A percentile compares a stretch with the other conserved stretches of the same genome.
Conservation (phyloP, 345 rosid genomes). For the Leavenworthia alabamica region DNA sequence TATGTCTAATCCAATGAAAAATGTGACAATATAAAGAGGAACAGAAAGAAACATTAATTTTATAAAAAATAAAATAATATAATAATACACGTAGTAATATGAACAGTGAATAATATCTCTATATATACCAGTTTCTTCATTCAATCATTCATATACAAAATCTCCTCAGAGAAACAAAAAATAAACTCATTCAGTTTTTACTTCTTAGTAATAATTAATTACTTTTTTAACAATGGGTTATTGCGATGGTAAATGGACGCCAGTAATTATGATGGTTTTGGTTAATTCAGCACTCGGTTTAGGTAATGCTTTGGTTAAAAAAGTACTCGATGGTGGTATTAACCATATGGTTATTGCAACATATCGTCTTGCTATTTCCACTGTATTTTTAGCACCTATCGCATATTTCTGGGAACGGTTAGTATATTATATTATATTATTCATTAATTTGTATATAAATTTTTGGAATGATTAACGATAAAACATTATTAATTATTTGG, state of each 20-base stretch:
- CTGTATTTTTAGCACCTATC: constrained; percentile 46
- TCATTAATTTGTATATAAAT: background rate
- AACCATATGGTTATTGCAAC: constrained; percentile 51
- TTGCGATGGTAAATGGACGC: constrained; percentile 44
- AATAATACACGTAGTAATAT: too few species aligned
- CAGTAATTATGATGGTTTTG: constrained; percentile 37
- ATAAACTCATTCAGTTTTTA: background rate
- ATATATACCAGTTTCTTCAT: constrained; percentile 13
- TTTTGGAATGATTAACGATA: background rate
- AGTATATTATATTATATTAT: background rate
- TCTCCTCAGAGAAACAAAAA: background rate
- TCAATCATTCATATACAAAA: constrained; percentile 5
- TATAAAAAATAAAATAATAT: background rate
- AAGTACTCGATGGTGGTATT: constrained; percentile 48
- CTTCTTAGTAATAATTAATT: background rate
- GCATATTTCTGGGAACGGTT: constrained; percentile 56
- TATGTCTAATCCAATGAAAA: background rate
- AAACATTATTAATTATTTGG: background rate
- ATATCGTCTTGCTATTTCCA: constrained; percentile 50
- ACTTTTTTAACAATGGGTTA: constrained; percentile 17
- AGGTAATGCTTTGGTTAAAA: constrained; percentile 51
- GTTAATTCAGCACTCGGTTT: constrained; percentile 41
- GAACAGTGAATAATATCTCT: background rate
- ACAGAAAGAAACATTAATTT: background rate
- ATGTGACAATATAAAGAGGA: background rate